phyloP scores from a whole-genome alignment of 768 basidiomycete genomes.

The Dendrothele bispora region DNA sequence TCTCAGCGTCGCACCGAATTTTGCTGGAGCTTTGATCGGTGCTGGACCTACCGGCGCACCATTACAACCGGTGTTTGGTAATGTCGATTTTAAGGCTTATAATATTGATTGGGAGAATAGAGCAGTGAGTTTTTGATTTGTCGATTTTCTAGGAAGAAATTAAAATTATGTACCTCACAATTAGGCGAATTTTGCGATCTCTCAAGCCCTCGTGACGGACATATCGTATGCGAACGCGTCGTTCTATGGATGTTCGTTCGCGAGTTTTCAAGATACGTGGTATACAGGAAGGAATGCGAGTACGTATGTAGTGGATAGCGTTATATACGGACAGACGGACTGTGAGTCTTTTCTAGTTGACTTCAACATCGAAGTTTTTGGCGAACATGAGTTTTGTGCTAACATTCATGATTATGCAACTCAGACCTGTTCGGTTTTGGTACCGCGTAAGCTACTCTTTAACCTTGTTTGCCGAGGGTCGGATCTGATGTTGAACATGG shows the following conservation, averaged over 20 bases:
- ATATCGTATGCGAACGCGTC: conserved; percentile 68
- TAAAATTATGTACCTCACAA: neutral
- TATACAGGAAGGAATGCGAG: conserved; percentile 59
- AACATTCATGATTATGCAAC: too few species aligned
- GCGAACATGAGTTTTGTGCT: neutral
- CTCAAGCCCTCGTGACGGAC: conserved; percentile 62
- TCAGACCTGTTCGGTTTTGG: conserved; percentile 66
- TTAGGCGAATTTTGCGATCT: conserved; percentile 56
- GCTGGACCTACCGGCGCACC: conserved; percentile 60
- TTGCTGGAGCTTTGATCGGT: conserved; percentile 58
- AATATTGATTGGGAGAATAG: conserved; percentile 69
- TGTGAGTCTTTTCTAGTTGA: conserved; percentile 36
- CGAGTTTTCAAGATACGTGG: conserved; percentile 67
- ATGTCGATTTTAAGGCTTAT: conserved; percentile 59
- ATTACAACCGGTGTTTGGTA: conserved; percentile 51
- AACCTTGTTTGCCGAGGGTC: too few species aligned
- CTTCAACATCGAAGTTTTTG: neutral
- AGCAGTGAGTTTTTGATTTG: conserved; percentile 56
- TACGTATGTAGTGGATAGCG: conserved; percentile 62
- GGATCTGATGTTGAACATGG: neutral
- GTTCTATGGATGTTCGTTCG: conserved; percentile 62
- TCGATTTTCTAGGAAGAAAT: too few species aligned
- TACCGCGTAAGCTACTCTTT: conserved; percentile 43
- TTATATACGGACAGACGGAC: conserved; percentile 64
- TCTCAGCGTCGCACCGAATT: conserved; percentile 55